A percentile compares a stretch with the other conserved stretches of the same genome.
These are phyloP conservation scores for Bruguiera parviflora DNA, from an alignment of 345 rosid genomes.

Conservation along the genomic window DNA sequence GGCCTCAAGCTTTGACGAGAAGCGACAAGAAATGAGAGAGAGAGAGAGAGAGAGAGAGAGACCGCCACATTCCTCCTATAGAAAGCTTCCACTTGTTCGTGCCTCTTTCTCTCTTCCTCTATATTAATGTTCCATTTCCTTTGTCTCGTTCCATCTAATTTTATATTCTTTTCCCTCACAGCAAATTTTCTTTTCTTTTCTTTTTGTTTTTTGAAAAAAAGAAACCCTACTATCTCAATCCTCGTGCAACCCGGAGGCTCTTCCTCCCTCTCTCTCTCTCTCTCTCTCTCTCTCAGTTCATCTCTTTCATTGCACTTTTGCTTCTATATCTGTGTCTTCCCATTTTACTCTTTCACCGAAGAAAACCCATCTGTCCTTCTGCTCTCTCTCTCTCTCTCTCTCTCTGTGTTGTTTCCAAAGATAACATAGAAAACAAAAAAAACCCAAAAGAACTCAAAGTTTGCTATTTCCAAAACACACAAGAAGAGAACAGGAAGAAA, in stretches of 20 bases:
- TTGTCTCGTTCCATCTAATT: too few species aligned
- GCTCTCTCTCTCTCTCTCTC: not conserved
- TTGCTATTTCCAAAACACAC: constrained; percentile 11
- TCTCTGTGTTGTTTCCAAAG: not conserved
- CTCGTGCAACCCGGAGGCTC: constrained; percentile 12
- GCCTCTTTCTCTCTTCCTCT: constrained; percentile 22
- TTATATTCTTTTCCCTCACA: too few species aligned
- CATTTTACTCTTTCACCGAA: not conserved
- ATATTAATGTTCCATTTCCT: not conserved
- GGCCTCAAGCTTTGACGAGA: not conserved
- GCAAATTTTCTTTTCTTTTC: too few species aligned
- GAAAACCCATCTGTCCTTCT: not conserved
- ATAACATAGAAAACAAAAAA: not conserved
- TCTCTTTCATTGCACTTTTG: not conserved
- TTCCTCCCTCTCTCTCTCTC: not conserved
- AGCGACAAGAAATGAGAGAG: constrained; percentile 21
- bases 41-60: constrained; percentile 29
- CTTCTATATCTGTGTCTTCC: constrained; percentile 24
- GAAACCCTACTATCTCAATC: constrained; percentile 13
- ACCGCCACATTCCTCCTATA: constrained; percentile 59
- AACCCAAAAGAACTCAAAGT: too few species aligned
- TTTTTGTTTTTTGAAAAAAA: too few species aligned
- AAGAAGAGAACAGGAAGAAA: not conserved
- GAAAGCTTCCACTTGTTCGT: constrained; percentile 51
- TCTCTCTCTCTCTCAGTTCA: not conserved